Conservation (phyloP, 495 filamentous ascomycete genomes). For the Penicillium cosmopolitanum region DNA sequence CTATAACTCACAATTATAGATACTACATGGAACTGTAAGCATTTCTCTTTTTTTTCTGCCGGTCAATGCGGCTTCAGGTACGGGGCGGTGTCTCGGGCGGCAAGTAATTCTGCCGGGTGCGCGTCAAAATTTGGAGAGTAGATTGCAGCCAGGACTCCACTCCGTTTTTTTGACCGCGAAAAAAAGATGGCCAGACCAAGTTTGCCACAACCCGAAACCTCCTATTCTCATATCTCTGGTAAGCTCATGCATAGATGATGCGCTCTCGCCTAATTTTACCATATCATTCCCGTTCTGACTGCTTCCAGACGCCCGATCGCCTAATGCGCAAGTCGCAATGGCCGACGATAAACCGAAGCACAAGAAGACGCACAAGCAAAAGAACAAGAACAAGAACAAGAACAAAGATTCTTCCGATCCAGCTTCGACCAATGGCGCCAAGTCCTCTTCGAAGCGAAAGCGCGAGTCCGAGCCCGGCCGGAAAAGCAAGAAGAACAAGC, state of each 20-base stretch:
- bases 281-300: background rate
- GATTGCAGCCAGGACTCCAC: background rate
- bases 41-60: background rate
- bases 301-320: background rate
- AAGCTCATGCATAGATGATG: background rate
- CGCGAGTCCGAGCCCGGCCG: conserved; percentile 18
- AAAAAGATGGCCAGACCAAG: background rate
- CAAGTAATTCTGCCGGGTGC: background rate
- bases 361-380: conserved; percentile 20
- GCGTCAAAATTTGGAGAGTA: background rate
- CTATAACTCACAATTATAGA: no score
- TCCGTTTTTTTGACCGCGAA: background rate
- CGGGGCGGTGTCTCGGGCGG: conserved; percentile 14
- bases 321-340: background rate
- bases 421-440: background rate
- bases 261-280: background rate
- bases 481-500: conserved; percentile 24
- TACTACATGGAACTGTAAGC: no score
- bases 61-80: background rate
- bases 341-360: conserved; percentile 4
- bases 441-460: conserved; percentile 27
- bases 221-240: background rate
- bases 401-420: background rate
- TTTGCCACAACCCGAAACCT: background rate
- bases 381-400: conserved; percentile 7